Evolutionary conservation across 192 early-diverging fungal genomes (phyloP), one percentile per base, ranked within the genome.

Genomic region (Paraglomus occultum): DNA sequence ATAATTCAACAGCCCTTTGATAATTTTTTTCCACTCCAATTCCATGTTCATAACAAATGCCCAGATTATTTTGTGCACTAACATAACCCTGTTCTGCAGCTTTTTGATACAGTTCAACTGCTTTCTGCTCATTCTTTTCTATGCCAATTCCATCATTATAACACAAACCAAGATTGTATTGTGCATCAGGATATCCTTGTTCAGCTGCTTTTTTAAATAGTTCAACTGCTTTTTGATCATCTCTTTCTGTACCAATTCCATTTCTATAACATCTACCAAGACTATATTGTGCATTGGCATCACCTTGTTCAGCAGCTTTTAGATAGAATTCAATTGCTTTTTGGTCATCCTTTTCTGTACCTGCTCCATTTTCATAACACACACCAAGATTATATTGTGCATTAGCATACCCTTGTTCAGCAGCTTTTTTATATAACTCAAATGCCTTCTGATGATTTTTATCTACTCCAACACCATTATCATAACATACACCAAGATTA

Each of bases 151-250:
- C 93, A 70, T 85, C 89, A 39, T 88, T 84, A 58, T 88, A 84
- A 69, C 91, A 93, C 61, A 83, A 90, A 5, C 89, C 93, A 15
- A 92, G 80, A 63, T 91, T 93, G 76, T 88, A 92, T 68, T 94
- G 82, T 44, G 82, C 83, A 14, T 78, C 71, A 8, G 86, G 78
- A 54, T 89, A 77, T 0, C 85, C 85, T 51, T 90, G 84, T 9
- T 76, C 58, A 22, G 88, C 88, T 5, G 88, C 87, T 60, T 80
- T 74, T n/a, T 68, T 64, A 63, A 87, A 90, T 87, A 83, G 88
- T 50, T 79, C 74, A 12, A 83, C 77, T 14, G 83, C 88, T 63
- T 80, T 61, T 51, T 62, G 45, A 7, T 78, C 67, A 57, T 88
- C 82, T 51, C 76, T 76, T 18, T 73, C 73, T 6, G 82, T 66